Evolutionary conservation across 179 eudicot species (phyloP).

Genomic region (Silene vulgaris): DNA sequence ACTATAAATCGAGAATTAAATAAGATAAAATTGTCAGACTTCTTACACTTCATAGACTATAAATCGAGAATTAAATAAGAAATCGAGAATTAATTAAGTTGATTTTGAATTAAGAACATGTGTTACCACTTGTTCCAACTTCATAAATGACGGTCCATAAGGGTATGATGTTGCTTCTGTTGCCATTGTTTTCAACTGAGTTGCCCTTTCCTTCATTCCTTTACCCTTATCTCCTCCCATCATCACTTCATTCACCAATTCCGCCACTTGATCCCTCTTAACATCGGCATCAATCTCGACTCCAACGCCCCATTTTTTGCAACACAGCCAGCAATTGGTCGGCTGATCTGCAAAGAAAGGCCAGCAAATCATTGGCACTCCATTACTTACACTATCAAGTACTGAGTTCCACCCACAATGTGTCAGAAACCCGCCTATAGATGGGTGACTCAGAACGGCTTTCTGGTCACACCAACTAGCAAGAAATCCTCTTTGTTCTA

Average conservation of each 20-base stretch:
- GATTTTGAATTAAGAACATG: not conserved
- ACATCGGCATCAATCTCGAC: slow-evolving; percentile 25
- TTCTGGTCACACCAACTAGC: slow-evolving; percentile 37
- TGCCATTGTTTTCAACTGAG: slow-evolving; percentile 27
- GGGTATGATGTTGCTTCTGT: slow-evolving; percentile 20
- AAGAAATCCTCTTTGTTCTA: slow-evolving; percentile 18
- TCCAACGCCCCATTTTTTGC: slow-evolving; percentile 27
- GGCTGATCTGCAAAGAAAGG: slow-evolving; percentile 29
- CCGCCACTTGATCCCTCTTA: slow-evolving; percentile 26
- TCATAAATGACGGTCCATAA: slow-evolving; percentile 22
- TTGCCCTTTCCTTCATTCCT: slow-evolving; percentile 23
- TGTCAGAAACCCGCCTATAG: slow-evolving; percentile 30
- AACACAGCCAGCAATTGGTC: slow-evolving; percentile 27
- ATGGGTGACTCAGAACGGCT: slow-evolving; percentile 26
- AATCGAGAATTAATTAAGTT: not conserved
- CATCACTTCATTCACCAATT: slow-evolving; percentile 25
- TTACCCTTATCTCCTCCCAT: slow-evolving; percentile 29
- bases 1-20: no score
- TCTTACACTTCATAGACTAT: no score
- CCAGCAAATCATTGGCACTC: slow-evolving; percentile 31
- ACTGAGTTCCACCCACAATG: slow-evolving; percentile 30
- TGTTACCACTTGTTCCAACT: not conserved
- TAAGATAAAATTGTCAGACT: no score
- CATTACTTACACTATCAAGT: slow-evolving; percentile 20
- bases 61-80: no score